These are phyloP conservation scores for Dimargaris cristalligena DNA, from an alignment of 192 early-diverging fungal genomes.

Conservation along the genomic window DNA sequence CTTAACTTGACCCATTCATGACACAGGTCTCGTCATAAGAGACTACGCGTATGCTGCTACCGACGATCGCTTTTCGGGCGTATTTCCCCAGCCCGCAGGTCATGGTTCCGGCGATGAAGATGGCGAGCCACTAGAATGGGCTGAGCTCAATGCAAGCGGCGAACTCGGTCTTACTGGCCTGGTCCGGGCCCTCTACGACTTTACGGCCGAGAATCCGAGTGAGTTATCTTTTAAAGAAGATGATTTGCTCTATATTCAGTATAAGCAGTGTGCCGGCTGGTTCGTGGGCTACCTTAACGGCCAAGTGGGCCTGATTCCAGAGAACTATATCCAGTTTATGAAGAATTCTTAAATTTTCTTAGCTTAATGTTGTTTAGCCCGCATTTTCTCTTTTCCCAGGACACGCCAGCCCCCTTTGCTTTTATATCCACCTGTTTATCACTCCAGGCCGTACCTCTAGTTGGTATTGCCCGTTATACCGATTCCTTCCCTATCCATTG, in stretches of 20 bases:
- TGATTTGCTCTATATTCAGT: constrained; percentile 46
- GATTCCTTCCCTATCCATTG: too few relatives aligned
- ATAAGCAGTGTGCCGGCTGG: constrained; percentile 60
- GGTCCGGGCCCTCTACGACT: constrained; percentile 50
- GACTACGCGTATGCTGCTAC: constrained; percentile 26
- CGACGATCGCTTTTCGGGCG: constrained; percentile 24
- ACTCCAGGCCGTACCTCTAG: too few relatives aligned
- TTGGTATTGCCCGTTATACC: too few relatives aligned
- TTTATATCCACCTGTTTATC: too few relatives aligned
- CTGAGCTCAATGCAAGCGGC: background rate
- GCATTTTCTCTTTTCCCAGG: too few relatives aligned
- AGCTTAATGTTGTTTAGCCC: too few relatives aligned
- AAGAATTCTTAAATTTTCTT: background rate
- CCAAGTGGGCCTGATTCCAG: constrained; percentile 55
- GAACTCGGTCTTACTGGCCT: background rate
- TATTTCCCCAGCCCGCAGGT: constrained; percentile 10
- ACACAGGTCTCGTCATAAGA: constrained; percentile 22
- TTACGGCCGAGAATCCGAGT: constrained; percentile 47
- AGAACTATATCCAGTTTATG: constrained; percentile 50
- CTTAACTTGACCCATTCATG: too few relatives aligned
- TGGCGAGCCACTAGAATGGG: constrained; percentile 16
- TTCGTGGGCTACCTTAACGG: constrained; percentile 44
- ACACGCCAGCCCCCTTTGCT: too few relatives aligned
- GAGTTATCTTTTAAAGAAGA: constrained; percentile 49
- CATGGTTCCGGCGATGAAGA: constrained; percentile 18